Evolutionary conservation across 768 basidiomycete species (phyloP).

Genomic region (Naganishia vaughanmartiniae): DNA sequence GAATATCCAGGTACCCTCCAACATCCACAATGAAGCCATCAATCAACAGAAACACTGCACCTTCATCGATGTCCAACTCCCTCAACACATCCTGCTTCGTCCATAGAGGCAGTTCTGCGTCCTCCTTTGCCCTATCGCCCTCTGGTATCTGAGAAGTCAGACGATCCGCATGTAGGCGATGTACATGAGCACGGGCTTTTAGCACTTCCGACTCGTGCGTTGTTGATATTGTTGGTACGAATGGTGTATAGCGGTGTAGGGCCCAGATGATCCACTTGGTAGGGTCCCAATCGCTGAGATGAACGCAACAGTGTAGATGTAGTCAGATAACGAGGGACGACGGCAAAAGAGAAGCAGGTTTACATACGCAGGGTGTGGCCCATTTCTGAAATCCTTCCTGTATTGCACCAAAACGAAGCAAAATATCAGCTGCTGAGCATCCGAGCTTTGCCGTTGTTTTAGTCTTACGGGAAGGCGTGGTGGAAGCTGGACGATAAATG

Average conservation of each 20-base stretch:
- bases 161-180: constrained; percentile 43
- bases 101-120: constrained; percentile 43
- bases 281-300: constrained; percentile 68
- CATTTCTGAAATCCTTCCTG: constrained; percentile 65
- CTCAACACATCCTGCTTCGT: constrained; percentile 35
- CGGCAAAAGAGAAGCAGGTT: background rate
- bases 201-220: constrained; percentile 44
- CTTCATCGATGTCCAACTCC: constrained; percentile 37
- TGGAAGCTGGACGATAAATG: constrained; percentile 48
- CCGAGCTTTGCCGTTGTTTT: background rate
- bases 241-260: constrained; percentile 54
- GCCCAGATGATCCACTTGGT: constrained; percentile 72
- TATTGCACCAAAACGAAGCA: constrained; percentile 30
- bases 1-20: constrained; percentile 63
- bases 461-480: constrained; percentile 64
- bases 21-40: constrained; percentile 65
- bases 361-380: constrained; percentile 44
- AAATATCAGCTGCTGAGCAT: background rate
- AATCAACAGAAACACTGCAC: constrained; percentile 57
- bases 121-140: constrained; percentile 30
- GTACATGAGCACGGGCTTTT: constrained; percentile 44
- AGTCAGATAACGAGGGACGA: constrained; percentile 52
- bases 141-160: constrained; percentile 36
- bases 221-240: constrained; percentile 44
- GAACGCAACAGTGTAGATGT: background rate